A percentile compares a stretch with the other conserved stretches of the same genome.
Evolutionary conservation across 2,329 filamentous ascomycete species (phyloP).

Genomic region (Claviceps cyperi): DNA sequence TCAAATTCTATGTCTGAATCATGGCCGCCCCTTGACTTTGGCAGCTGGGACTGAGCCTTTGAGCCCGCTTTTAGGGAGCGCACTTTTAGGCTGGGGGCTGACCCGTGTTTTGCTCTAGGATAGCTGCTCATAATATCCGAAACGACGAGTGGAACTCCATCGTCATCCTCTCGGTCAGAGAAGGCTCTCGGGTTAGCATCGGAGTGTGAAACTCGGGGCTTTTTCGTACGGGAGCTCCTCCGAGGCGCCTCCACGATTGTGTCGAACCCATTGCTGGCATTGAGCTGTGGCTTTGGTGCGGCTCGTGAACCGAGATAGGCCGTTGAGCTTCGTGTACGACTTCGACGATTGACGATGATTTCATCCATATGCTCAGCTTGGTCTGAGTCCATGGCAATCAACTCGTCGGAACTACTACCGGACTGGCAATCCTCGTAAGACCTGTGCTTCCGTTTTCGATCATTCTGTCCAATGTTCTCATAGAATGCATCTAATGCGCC

Average conservation of each 20-base stretch:
- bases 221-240: slow-evolving; percentile 4
- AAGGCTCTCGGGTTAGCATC: background rate
- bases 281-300: slow-evolving; percentile 4
- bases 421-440: slow-evolving; percentile 16
- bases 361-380: slow-evolving; percentile 11
- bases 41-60: slow-evolving; percentile 8
- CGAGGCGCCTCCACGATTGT: slow-evolving; percentile 6
- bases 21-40: slow-evolving; percentile 13
- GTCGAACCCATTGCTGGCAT: slow-evolving; percentile 1
- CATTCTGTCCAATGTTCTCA: slow-evolving; percentile 7
- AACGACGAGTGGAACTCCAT: slow-evolving; percentile 19
- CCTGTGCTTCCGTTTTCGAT: slow-evolving; percentile 19
- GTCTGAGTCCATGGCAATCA: slow-evolving; percentile 16
- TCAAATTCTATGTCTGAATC: slow-evolving; percentile 40
- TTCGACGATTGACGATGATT: slow-evolving; percentile 1
- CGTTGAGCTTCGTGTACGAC: background rate
- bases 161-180: slow-evolving; percentile 20
- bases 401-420: slow-evolving; percentile 10
- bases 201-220: background rate
- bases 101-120: slow-evolving; percentile 9
- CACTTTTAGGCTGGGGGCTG: slow-evolving; percentile 11
- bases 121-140: slow-evolving; percentile 20
- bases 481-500: slow-evolving; percentile 13
- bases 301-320: background rate
- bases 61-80: slow-evolving; percentile 9